These are phyloP conservation scores for Lichtheimia ramosa DNA, from an alignment of 371 early-diverging fungal species.

Conservation along the genomic window DNA sequence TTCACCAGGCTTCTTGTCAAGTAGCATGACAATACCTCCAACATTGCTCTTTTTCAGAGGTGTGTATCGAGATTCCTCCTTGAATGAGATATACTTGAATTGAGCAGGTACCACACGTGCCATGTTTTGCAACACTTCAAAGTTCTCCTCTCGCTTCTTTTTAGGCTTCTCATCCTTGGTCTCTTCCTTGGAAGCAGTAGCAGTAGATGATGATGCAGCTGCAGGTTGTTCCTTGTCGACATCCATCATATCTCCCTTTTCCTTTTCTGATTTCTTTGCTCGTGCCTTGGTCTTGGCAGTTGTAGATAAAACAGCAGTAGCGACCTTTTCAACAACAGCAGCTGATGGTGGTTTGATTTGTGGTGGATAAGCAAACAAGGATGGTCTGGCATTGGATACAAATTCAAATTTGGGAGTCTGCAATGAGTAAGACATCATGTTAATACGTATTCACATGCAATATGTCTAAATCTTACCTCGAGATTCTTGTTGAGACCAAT, in stretches of 20 bases:
- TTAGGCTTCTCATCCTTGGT: conserved; percentile 53
- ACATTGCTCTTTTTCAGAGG: conserved; percentile 81
- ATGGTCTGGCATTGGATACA: conserved; percentile 81
- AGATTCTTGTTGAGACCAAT: conserved; percentile 93
- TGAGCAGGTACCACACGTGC: conserved; percentile 89
- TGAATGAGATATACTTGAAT: conserved; percentile 81
- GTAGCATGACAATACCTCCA: conserved; percentile 80
- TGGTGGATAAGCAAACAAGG: conserved; percentile 92
- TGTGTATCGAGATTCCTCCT: conserved; percentile 79
- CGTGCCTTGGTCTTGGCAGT: conserved; percentile 92
- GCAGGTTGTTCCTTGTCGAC: conserved; percentile 32
- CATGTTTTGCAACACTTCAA: conserved; percentile 82
- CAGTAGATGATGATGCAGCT: not conserved
- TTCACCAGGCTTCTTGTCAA: conserved; percentile 62
- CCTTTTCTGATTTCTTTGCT: conserved; percentile 82
- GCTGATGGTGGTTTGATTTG: conserved; percentile 70
- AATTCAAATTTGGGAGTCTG: conserved; percentile 87
- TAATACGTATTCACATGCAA: too few relatives aligned
- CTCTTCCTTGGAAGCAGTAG: conserved; percentile 42
- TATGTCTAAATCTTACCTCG: conserved; percentile 33
- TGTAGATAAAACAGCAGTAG: conserved; percentile 94
- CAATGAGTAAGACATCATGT: too few relatives aligned
- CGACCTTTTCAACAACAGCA: conserved; percentile 72
- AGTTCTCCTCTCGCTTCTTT: conserved; percentile 71
- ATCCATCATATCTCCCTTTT: conserved; percentile 60